Conservation (phyloP, 1,284 basidiomycete species). For the Tilletia horrida region DNA sequence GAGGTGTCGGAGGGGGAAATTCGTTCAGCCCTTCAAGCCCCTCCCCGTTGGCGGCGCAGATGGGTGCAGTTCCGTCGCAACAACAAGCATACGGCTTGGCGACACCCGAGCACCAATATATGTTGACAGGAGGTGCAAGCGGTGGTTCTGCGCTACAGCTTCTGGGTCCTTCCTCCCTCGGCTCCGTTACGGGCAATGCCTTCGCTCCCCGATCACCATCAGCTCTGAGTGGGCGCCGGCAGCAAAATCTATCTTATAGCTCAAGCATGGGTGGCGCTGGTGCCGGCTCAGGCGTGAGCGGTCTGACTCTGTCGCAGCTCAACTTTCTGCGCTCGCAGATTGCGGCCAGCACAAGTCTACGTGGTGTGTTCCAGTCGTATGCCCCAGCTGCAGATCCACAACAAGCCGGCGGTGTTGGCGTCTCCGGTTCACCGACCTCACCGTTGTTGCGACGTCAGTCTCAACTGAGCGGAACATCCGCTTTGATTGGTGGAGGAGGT, state of each 20-base stretch:
- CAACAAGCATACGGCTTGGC: neutral
- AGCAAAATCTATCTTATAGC: slow-evolving; percentile 3
- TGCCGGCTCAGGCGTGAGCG: slow-evolving; percentile 15
- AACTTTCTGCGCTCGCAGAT: slow-evolving; percentile 23
- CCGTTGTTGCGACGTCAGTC: neutral
- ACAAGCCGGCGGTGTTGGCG: neutral
- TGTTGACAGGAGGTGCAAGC: slow-evolving; percentile 19
- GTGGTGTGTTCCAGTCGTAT: slow-evolving; percentile 39
- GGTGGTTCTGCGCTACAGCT: neutral
- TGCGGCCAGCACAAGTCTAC: slow-evolving; percentile 26
- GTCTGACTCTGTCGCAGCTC: slow-evolving; percentile 4
- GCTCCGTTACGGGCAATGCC: neutral
- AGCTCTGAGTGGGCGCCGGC: neutral
- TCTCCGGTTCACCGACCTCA: neutral
- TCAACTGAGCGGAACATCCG: neutral
- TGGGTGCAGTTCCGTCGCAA: slow-evolving; percentile 9
- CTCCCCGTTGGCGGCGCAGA: slow-evolving; percentile 40
- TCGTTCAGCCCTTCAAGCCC: slow-evolving; percentile 43
- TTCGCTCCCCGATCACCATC: neutral
- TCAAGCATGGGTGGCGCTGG: slow-evolving; percentile 20
- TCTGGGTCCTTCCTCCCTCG: slow-evolving; percentile 9
- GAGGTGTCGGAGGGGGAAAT: slow-evolving; percentile 25
- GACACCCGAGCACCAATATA: neutral
- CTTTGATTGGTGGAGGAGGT: neutral
- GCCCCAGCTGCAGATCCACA: slow-evolving; percentile 27